Evolutionary conservation across 2,329 filamentous ascomycete species (phyloP).

Genomic region (Waltergamsia citrina): DNA sequence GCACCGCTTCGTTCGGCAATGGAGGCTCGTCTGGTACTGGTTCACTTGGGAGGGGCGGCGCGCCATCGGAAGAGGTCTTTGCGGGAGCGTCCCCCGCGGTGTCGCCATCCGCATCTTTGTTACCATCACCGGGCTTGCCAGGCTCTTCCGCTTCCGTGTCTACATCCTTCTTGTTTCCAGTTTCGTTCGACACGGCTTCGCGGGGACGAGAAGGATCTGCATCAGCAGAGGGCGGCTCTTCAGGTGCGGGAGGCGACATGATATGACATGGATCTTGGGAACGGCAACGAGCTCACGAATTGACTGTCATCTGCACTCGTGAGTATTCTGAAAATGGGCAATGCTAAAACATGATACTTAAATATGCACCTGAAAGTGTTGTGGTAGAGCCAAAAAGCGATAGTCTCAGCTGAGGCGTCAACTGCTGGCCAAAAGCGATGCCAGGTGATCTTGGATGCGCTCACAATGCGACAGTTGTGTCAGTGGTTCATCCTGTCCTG

Average conservation of each 20-base stretch:
- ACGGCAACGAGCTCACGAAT: slow-evolving; percentile 12
- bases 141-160: neutral
- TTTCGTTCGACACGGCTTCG: neutral
- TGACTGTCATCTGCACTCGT: slow-evolving; percentile 24
- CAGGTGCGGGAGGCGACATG: slow-evolving; percentile 7
- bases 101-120: neutral
- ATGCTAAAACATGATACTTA: slow-evolving; percentile 11
- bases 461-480: too few species aligned
- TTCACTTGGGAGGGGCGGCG: slow-evolving; percentile 27
- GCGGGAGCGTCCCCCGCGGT: neutral
- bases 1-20: slow-evolving; percentile 18
- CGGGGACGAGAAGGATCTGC: neutral
- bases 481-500: too few species aligned
- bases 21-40: slow-evolving; percentile 16
- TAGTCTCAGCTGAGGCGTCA: too few species aligned
- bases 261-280: slow-evolving; percentile 10
- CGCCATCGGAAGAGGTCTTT: slow-evolving; percentile 7
- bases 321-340: slow-evolving; percentile 22
- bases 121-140: neutral
- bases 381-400: too few species aligned
- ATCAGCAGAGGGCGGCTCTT: neutral
- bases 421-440: too few species aligned
- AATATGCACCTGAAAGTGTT: slow-evolving; percentile 3
- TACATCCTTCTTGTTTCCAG: neutral
- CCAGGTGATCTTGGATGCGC: neutral